These are phyloP conservation scores for Geotrichum carabidarum DNA, from an alignment of 1,139 yeast genomes.

Conservation along the genomic window DNA sequence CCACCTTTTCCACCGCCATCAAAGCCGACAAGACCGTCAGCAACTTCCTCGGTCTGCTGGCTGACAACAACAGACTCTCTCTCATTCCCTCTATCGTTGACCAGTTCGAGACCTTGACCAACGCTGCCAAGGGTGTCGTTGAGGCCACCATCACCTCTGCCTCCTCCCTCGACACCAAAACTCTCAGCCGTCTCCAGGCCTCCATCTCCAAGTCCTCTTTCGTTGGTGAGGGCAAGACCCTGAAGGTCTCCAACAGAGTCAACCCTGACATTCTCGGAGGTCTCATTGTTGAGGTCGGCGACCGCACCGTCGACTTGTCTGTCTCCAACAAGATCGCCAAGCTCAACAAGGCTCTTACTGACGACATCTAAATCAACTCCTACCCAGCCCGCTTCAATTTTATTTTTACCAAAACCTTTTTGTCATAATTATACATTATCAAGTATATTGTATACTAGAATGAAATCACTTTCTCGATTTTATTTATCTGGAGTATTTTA, in stretches of 20 bases:
- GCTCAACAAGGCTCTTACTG: conserved; percentile 83
- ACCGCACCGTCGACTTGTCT: conserved; percentile 92
- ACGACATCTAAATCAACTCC: conserved; percentile 31
- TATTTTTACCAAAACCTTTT: not conserved
- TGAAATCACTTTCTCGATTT: not conserved
- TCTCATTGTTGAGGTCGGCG: conserved; percentile 91
- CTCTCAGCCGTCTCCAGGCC: conserved; percentile 70
- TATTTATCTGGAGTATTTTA: not conserved
- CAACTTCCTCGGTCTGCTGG: conserved; percentile 78
- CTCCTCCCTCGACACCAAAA: conserved; percentile 73
- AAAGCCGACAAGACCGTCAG: conserved; percentile 65
- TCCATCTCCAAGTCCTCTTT: conserved; percentile 73
- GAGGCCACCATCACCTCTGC: conserved; percentile 93
- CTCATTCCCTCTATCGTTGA: conserved; percentile 60
- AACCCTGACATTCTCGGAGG: conserved; percentile 95
- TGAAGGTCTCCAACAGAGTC: conserved; percentile 75
- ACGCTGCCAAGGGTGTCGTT: conserved; percentile 85
- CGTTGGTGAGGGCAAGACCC: conserved; percentile 81
- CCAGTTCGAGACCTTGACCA: conserved; percentile 73
- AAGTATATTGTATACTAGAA: not conserved
- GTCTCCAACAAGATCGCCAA: conserved; percentile 77
- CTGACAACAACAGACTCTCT: conserved; percentile 90
- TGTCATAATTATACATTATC: conserved; percentile 6
- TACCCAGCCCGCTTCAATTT: not conserved
- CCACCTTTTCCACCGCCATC: conserved; percentile 51